phyloP scores from a whole-genome alignment of 164 flowering plant species.

The Nymphaea thermarum region DNA sequence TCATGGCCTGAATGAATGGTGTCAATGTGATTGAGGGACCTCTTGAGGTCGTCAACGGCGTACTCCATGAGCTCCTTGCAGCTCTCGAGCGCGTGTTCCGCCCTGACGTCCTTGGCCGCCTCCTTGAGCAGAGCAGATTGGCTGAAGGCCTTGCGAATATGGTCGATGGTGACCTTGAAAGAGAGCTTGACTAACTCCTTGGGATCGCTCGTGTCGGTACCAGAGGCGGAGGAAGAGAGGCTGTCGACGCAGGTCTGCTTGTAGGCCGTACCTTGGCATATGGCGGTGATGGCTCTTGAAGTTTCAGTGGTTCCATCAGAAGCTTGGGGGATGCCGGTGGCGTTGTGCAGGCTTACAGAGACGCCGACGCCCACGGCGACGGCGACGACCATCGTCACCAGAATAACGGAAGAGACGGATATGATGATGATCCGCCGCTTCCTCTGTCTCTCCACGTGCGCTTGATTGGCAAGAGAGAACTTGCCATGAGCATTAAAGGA shows the following conservation, averaged over 20 bases:
- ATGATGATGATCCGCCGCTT: slow-evolving; percentile 28
- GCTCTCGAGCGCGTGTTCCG: slow-evolving; percentile 16
- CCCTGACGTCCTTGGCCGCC: slow-evolving; percentile 36
- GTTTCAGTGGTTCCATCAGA: slow-evolving; percentile 9
- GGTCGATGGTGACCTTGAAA: slow-evolving; percentile 26
- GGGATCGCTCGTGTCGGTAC: slow-evolving; percentile 33
- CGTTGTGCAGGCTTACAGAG: background rate
- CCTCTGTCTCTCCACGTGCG: background rate
- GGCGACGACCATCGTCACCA: slow-evolving; percentile 52
- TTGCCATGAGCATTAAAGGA: background rate
- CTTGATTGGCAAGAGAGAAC: background rate
- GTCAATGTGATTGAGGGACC: slow-evolving; percentile 12
- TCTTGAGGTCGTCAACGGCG: slow-evolving; percentile 27
- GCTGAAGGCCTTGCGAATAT: slow-evolving; percentile 20
- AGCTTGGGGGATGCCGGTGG: background rate
- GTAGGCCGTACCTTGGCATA: slow-evolving; percentile 50
- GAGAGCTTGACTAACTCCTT: slow-evolving; percentile 38
- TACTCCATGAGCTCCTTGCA: slow-evolving; percentile 29
- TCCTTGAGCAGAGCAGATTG: slow-evolving; percentile 21
- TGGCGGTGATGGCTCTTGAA: slow-evolving; percentile 30
- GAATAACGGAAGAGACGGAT: slow-evolving; percentile 24
- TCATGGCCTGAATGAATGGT: slow-evolving; percentile 4
- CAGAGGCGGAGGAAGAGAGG: slow-evolving; percentile 23
- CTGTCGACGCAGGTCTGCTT: slow-evolving; percentile 28
- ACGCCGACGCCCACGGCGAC: slow-evolving; percentile 22